A percentile compares a stretch with the other conserved stretches of the same genome.
phyloP scores from a whole-genome alignment of 768 basidiomycete genomes.

The Tylopilus vinaceipallidus region DNA sequence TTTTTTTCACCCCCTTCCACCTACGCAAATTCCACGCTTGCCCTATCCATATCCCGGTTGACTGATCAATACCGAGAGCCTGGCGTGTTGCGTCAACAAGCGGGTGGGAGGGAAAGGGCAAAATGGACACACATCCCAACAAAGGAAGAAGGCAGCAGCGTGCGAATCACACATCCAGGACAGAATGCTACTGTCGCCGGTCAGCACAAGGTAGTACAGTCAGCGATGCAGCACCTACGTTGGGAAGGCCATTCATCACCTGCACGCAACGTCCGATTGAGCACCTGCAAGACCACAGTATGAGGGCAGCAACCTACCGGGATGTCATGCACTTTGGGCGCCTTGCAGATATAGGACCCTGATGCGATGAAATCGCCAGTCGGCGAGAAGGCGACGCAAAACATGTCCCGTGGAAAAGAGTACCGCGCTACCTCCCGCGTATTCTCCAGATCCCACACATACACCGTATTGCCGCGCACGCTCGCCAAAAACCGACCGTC shows the following conservation, averaged over 20 bases:
- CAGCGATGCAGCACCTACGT: slow-evolving; percentile 4
- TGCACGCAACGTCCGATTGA: slow-evolving; percentile 1
- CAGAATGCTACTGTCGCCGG: not conserved
- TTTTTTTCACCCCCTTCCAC: no score
- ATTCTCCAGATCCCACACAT: slow-evolving; percentile 18
- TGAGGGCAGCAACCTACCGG: slow-evolving; percentile 4
- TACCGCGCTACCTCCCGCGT: slow-evolving; percentile 18
- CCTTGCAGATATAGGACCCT: slow-evolving; percentile 17
- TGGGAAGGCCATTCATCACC: slow-evolving; percentile 2
- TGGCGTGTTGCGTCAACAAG: not conserved
- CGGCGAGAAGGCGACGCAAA: slow-evolving; percentile 24
- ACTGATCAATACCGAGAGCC: slow-evolving; percentile 3
- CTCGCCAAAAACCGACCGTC: slow-evolving; percentile 16
- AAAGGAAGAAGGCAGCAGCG: not conserved
- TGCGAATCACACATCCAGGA: not conserved
- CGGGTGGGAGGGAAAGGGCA: not conserved
- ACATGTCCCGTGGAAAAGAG: slow-evolving; percentile 22
- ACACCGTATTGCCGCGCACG: slow-evolving; percentile 19
- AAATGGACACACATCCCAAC: slow-evolving; percentile 6
- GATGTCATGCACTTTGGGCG: slow-evolving; percentile 6
- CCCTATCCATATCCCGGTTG: not conserved
- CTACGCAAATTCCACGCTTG: no score
- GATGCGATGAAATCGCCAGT: slow-evolving; percentile 18
- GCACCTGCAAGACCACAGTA: not conserved
- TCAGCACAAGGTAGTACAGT: not conserved